Base-by-base conservation (phyloP, 176 grass and related monocot genomes). In the Ampelocalamus luodianensis region DNA sequence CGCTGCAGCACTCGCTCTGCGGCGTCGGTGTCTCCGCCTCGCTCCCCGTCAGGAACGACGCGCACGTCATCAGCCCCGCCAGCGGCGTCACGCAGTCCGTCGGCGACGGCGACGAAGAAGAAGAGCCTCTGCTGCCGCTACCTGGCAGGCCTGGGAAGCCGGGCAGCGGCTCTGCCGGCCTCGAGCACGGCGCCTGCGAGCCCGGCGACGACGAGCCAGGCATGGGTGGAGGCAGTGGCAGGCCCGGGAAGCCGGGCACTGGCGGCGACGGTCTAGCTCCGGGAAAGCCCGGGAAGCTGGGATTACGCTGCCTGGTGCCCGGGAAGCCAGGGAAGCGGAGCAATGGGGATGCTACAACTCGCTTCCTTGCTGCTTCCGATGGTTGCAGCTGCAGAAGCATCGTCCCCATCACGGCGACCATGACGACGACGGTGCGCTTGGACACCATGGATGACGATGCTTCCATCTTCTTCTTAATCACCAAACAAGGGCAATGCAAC, bases 71-170 rank as follows among this genome's bases (percentile, higher is more conserved):
- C 23, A 90, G 83, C 71, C 64, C 78, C 53, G 87, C 83, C 18
- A 90, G 83, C 18, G 71, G 65, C n/a, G 83, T 86, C 88, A 86
- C 83, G 88, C 88, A 90, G 17, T 90, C 83, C 64, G 77, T 77
- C 88, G 81, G 48, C 37, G 83, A 26, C 51, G 61, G 24, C 12
- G 87, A 34, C 67, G 82, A 0, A 0, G 82, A 0, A 0, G 60
- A 8, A 6, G 39, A 46, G 18, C 26, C 40, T 16, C 6, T 36
- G 17, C 38, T 15, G 4, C 20, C 0, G 27, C 1, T 5, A 16
- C 77, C 71, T 0, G 87, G 77, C 69, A 83, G 23, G 50, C 81
- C 75, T 0, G 86, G 79, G 79, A 80, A 89, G 10, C 82, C 82
- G 10, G 87, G 82, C 13, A 62, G 15, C 55, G 54, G 63, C 12